These are phyloP conservation scores for Clonostachys chloroleuca DNA, from an alignment of 2,329 filamentous ascomycete genomes.

Conservation along the genomic window DNA sequence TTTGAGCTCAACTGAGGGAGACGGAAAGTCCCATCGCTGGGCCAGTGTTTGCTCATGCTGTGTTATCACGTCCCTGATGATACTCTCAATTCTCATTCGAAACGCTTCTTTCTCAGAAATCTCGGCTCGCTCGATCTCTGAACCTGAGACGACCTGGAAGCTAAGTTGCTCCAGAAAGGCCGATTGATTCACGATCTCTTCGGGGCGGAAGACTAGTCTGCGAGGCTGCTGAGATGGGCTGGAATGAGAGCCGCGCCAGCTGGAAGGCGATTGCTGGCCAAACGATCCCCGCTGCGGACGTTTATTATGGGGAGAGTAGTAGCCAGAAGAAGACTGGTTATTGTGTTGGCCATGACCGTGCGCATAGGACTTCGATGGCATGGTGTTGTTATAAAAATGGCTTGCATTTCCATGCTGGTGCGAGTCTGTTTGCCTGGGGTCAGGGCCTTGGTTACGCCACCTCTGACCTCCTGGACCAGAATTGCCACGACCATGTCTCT, in stretches of 20 bases:
- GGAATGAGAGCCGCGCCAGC: neutral
- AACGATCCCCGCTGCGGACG: too few relatives aligned
- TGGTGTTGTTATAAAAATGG: neutral
- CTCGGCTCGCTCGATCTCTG: constrained; percentile 61
- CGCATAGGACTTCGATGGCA: constrained; percentile 1
- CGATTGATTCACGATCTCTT: constrained; percentile 44
- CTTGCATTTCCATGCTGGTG: neutral
- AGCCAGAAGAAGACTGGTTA: neutral
- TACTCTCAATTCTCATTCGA: constrained; percentile 56
- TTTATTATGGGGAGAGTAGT: neutral
- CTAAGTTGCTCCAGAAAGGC: constrained; percentile 44
- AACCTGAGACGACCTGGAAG: constrained; percentile 38
- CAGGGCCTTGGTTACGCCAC: neutral
- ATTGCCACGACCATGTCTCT: neutral
- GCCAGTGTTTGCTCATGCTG: constrained; percentile 37
- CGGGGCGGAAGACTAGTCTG: constrained; percentile 12
- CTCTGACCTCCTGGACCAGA: constrained; percentile 4
- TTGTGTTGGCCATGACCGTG: constrained; percentile 12
- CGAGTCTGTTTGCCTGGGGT: neutral
- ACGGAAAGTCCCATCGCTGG: constrained; percentile 37
- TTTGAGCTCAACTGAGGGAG: constrained; percentile 59
- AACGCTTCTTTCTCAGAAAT: constrained; percentile 69
- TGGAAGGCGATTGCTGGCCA: neutral
- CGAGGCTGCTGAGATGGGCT: neutral
- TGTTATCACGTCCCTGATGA: constrained; percentile 57